phyloP scores from a whole-genome alignment of 2,329 filamentous ascomycete genomes.

The Microcyclospora pomicola region DNA sequence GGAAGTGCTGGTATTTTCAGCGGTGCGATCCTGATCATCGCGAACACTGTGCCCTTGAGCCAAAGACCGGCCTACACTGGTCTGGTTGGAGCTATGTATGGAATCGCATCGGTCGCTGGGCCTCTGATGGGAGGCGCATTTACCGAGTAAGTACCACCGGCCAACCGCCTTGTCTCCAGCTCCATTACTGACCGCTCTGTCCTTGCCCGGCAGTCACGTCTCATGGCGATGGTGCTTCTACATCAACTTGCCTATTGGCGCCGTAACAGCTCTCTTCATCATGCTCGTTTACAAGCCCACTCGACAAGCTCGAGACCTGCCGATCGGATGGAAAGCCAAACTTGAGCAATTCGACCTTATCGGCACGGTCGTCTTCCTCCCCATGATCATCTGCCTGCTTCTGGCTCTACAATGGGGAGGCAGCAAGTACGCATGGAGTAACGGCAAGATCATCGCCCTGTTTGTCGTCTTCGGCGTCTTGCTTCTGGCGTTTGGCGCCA shows the following conservation, averaged over 20 bases:
- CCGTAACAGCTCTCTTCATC: slow-evolving; percentile 25
- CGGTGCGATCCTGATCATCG: slow-evolving; percentile 35
- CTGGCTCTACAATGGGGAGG: slow-evolving; percentile 40
- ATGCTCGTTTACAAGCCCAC: slow-evolving; percentile 23
- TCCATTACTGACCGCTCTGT: neutral
- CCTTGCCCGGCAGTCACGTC: slow-evolving; percentile 3
- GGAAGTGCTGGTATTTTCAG: slow-evolving; percentile 38
- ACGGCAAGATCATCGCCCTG: slow-evolving; percentile 32
- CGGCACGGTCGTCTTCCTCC: slow-evolving; percentile 34
- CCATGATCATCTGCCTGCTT: slow-evolving; percentile 34
- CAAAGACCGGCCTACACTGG: slow-evolving; percentile 37
- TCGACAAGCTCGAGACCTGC: slow-evolving; percentile 20
- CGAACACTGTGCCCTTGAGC: slow-evolving; percentile 30
- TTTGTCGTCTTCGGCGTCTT: slow-evolving; percentile 34
- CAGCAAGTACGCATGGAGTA: slow-evolving; percentile 32
- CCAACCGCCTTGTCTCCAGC: slow-evolving; percentile 21
- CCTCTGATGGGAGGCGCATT: slow-evolving; percentile 31
- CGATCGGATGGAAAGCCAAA: slow-evolving; percentile 24
- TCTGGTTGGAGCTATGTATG: slow-evolving; percentile 36
- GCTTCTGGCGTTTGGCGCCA: slow-evolving; percentile 26
- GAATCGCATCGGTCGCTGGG: slow-evolving; percentile 34
- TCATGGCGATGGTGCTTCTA: slow-evolving; percentile 31
- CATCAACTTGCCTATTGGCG: slow-evolving; percentile 41
- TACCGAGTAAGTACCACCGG: slow-evolving; percentile 14
- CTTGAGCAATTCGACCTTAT: slow-evolving; percentile 34